Base-by-base conservation (phyloP, 768 basidiomycete species). In the Hericium coralloides region DNA sequence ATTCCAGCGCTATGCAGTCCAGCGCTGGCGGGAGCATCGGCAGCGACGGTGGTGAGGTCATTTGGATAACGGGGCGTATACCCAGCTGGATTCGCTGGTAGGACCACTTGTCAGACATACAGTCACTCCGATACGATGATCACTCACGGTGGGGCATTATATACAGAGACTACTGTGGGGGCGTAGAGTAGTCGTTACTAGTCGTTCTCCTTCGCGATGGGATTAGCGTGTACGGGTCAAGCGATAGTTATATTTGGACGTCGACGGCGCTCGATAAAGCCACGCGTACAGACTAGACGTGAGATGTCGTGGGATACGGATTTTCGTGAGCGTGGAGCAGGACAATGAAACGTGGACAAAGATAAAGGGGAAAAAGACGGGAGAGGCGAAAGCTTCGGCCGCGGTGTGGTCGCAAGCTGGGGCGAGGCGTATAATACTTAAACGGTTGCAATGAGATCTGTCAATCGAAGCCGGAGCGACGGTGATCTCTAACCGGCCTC, bases 401-500 rank as follows among this genome's bases (percentile, higher is more conserved):
- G 43, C 20, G 43, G n/a, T 20, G 43, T 17, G n/a, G 9, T 8
- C 18, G 20, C 43, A 20, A 45, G 20, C 15, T n/a, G 43, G n/a
- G n/a, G n/a, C 43, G n/a, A 45, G n/a, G n/a, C 18, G 43, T n/a
- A 45, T n/a, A n/a, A n/a, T n/a, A n/a, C n/a, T 9, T 45, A 45
- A 45, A 15, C 43, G 47, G 43, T 45, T 45, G 43, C 43, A n/a
- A n/a, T 45, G n/a, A 45, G 43, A 45, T 45, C 43, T 38, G 41
- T 12, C 22, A 18, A 49, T 38, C 22, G 25, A 52, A 63, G 8
- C 57, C 38, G 56, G 55, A 65, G n/a, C 12, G 7, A 15, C 14
- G 1, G 39, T 48, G 38, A 14, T 49, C 18, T 20, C 15, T 38
- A 36, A 43, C 38, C 47, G 36, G 55, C 45, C 38, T 52, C 45